Evolutionary conservation across 306 rosid species (phyloP), one percentile per base, ranked within the genome.

Genomic region (Rubus parviflorus): DNA sequence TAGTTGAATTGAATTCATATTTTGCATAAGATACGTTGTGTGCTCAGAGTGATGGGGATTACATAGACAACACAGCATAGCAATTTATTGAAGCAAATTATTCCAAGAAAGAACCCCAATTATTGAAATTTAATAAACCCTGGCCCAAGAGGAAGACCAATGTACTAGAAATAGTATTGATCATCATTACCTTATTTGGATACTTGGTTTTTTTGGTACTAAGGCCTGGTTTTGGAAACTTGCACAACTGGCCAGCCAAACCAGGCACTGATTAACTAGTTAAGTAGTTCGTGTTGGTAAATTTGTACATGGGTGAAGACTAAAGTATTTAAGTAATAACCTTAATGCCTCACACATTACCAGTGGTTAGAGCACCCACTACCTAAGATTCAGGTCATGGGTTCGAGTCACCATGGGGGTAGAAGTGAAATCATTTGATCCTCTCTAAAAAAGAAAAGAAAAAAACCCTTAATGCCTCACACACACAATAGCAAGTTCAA

Each of bases 101-200:
- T 37, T 63, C 22, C 37, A 63, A 35, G 68, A 53, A 38, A 13
- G 3, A 30, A 6, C 4, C 63, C 4, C n/a, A 53, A 10, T 37
- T 37, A 38, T 40, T 20, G 66, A 42, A n/a, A 17, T 43, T 43
- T 72, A 40, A 7, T 72, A 37, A 37, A 63, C 3, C 68, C 12
- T 30, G 45, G 22, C 45, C 43, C 42, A 38, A 63, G 13, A 14
- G 20, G 45, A 63, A 15, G 68, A 63, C 68, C 43, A 37, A 63
- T 37, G 68, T 54, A 43, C 66, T 54, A 38, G 40, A 40, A 72
- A 19, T 25, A 40, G 66, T 40, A 12, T 8, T 40, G 65, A 56
- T 57, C 53, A 23, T 16, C 38, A 54, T 45, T 57, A 16, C 53
- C 42, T 4, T 25, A 73, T 73, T 73, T 73, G 77, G 68, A 30